phyloP scores from a whole-genome alignment of 441 rosid genomes.

The Populus hybrid region DNA sequence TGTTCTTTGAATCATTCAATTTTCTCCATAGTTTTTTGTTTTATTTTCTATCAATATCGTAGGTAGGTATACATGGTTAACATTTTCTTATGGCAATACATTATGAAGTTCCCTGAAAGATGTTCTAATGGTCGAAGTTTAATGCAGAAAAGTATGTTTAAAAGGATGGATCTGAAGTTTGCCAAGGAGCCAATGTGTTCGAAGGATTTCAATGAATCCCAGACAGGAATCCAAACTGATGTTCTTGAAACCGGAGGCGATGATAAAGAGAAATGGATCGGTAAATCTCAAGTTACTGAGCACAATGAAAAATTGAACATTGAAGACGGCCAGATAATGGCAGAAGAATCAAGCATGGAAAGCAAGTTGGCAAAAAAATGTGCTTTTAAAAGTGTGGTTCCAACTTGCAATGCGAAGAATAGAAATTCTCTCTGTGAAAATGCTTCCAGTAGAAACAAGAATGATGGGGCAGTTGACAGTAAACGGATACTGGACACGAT shows the following conservation, averaged over 20 bases:
- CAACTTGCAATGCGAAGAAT: slow-evolving; percentile 5
- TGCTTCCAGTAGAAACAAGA: slow-evolving; percentile 18
- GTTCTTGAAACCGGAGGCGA: slow-evolving; percentile 2
- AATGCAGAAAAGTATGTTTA: slow-evolving; percentile 15
- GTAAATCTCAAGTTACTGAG: slow-evolving; percentile 20
- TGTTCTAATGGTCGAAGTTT: slow-evolving; percentile 16
- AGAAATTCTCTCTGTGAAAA: slow-evolving; percentile 10
- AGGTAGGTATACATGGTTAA: slow-evolving; percentile 17
- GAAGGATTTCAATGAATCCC: slow-evolving; percentile 17
- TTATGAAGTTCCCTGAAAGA: slow-evolving; percentile 39
- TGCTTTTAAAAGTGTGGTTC: slow-evolving; percentile 14
- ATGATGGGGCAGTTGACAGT: slow-evolving; percentile 28
- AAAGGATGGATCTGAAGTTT: slow-evolving; percentile 24
- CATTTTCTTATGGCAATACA: slow-evolving; percentile 23
- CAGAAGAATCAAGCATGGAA: slow-evolving; percentile 22
- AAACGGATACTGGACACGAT: slow-evolving; percentile 40
- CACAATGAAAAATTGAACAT: slow-evolving; percentile 26
- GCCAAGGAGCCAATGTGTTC: slow-evolving; percentile 14
- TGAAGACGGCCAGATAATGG: slow-evolving; percentile 48
- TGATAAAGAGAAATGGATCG: slow-evolving; percentile 15
- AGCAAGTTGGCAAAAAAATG: slow-evolving; percentile 15
- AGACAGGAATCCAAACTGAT: slow-evolving; percentile 9
- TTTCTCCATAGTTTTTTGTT: background rate
- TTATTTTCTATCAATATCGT: background rate
- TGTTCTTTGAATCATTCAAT: background rate